These are phyloP conservation scores for Aspergillus conjunctus DNA, from an alignment of 495 filamentous ascomycete genomes.

Conservation along the genomic window DNA sequence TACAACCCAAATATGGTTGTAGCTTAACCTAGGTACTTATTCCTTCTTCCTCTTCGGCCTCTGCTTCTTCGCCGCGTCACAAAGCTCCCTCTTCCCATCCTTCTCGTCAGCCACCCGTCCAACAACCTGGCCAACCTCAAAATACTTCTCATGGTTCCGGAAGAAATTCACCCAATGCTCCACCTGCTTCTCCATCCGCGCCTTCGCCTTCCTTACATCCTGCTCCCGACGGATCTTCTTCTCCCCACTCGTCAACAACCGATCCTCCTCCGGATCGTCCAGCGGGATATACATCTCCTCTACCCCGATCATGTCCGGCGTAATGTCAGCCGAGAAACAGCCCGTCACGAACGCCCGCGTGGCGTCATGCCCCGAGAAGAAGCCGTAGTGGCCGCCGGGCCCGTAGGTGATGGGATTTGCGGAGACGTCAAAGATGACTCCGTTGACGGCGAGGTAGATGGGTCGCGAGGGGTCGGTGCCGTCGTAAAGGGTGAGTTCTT, in stretches of 20 bases:
- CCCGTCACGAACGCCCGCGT: conserved; percentile 93
- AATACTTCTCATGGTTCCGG: conserved; percentile 71
- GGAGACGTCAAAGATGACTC: conserved; percentile 91
- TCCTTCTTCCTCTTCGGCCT: conserved; percentile 41
- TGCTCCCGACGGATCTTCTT: conserved; percentile 55
- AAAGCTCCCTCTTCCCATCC: conserved; percentile 48
- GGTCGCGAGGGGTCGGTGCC: conserved; percentile 74
- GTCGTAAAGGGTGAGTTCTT: conserved; percentile 72
- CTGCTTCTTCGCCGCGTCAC: conserved; percentile 47
- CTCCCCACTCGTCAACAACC: conserved; percentile 52
- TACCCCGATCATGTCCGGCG: conserved; percentile 77
- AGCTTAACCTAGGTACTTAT: not conserved
- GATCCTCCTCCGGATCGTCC: conserved; percentile 54
- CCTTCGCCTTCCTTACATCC: conserved; percentile 49
- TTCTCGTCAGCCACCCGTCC: conserved; percentile 33
- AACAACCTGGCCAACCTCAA: conserved; percentile 66
- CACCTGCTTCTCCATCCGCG: conserved; percentile 47
- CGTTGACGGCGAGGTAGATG: conserved; percentile 91
- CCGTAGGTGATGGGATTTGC: conserved; percentile 77
- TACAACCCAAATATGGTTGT: not conserved
- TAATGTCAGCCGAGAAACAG: conserved; percentile 86
- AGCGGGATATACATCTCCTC: conserved; percentile 87
- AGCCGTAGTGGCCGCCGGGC: conserved; percentile 82
- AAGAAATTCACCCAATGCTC: conserved; percentile 67
- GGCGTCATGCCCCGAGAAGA: conserved; percentile 87